Percentiles rank a stretch among this genome's conserved stretches.
Evolutionary conservation across 805 yeast species (phyloP).

Genomic region (Nakazawaea peltata): DNA sequence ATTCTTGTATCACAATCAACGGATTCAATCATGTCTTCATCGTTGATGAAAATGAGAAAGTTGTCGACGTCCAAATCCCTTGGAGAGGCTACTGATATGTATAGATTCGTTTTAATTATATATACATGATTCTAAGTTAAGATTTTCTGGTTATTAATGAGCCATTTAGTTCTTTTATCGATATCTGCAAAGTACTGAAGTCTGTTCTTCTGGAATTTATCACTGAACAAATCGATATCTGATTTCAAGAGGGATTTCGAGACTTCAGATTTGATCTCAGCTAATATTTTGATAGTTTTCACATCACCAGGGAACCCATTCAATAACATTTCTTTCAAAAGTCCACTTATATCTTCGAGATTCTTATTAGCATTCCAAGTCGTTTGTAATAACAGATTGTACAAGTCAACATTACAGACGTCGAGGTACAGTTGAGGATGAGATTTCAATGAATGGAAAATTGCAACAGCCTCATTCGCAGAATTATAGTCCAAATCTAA

Average conservation of each 20-base stretch:
- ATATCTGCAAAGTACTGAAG: slow-evolving; percentile 4
- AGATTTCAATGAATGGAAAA: slow-evolving; percentile 6
- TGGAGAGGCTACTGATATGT: slow-evolving; percentile 37
- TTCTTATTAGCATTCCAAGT: slow-evolving; percentile 6
- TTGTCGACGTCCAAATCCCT: slow-evolving; percentile 60
- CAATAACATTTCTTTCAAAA: slow-evolving; percentile 9
- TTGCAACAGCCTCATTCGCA: slow-evolving; percentile 5
- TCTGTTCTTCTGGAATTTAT: slow-evolving; percentile 7
- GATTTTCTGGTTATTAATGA: slow-evolving; percentile 2
- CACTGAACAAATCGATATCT: slow-evolving; percentile 7
- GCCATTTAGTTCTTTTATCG: slow-evolving; percentile 5
- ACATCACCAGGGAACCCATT: slow-evolving; percentile 9
- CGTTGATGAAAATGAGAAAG: slow-evolving; percentile 37
- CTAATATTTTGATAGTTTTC: slow-evolving; percentile 5
- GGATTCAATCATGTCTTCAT: slow-evolving; percentile 51
- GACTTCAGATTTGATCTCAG: slow-evolving; percentile 6
- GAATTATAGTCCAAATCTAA: slow-evolving; percentile 2
- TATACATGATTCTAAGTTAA: not conserved
- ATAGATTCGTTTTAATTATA: not conserved
- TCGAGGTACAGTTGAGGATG: slow-evolving; percentile 3
- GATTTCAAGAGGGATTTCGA: not conserved
- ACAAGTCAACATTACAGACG: slow-evolving; percentile 8
- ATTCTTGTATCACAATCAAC: slow-evolving; percentile 65
- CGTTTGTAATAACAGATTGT: slow-evolving; percentile 2
- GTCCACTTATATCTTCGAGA: slow-evolving; percentile 1